A percentile compares a stretch with the other conserved stretches of the same genome.
These are phyloP conservation scores for Fonticula alba DNA, from an alignment of 78 protist genomes.

Conservation along the genomic window DNA sequence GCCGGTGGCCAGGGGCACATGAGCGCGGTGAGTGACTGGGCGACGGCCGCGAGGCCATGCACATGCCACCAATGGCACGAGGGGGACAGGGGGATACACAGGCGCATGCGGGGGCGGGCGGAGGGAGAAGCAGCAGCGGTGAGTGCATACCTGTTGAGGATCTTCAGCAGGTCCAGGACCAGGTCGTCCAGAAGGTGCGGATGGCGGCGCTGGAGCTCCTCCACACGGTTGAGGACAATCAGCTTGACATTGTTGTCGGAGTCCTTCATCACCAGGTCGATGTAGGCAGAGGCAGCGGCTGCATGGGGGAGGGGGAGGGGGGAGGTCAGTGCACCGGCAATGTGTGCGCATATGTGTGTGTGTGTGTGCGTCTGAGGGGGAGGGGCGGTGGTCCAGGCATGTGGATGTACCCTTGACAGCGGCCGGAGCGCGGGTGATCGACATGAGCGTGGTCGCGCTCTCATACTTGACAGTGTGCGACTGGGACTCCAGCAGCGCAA, in stretches of 20 bases:
- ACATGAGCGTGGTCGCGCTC: conserved; percentile 38
- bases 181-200: conserved; percentile 50
- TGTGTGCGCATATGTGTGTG: neutral
- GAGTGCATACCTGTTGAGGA: no score
- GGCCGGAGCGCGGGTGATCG: conserved; percentile 60
- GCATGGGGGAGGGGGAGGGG: conserved; percentile 5
- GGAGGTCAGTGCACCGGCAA: no score
- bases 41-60: neutral
- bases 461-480: conserved; percentile 53
- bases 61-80: no score
- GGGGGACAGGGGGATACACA: neutral
- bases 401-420: conserved; percentile 34
- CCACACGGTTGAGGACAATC: conserved; percentile 60
- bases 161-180: conserved; percentile 80
- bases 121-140: no score
- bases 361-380: neutral
- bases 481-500: conserved; percentile 45
- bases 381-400: no score
- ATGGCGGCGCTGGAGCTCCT: conserved; percentile 40
- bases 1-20: no score
- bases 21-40: neutral
- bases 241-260: conserved; percentile 79
- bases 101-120: neutral
- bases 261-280: conserved; percentile 35
- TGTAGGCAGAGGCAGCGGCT: conserved; percentile 59